phyloP scores from a whole-genome alignment of 495 filamentous ascomycete species.

The Barbatosphaeria neglecta region DNA sequence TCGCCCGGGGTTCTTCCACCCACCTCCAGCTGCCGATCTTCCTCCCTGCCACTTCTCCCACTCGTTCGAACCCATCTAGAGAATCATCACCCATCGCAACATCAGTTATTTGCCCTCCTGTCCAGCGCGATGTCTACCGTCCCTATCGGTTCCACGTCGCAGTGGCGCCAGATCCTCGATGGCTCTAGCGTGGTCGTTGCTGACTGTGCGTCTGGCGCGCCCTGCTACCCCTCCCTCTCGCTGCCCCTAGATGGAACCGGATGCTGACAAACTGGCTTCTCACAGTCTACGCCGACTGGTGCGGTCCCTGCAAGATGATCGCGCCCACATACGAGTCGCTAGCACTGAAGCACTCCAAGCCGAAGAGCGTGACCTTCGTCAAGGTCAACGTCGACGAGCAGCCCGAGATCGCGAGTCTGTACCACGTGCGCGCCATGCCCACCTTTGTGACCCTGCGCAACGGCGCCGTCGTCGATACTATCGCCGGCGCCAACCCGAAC shows the following conservation, averaged over 20 bases:
- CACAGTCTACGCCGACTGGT: constrained; percentile 81
- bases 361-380: constrained; percentile 66
- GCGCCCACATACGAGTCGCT: constrained; percentile 77
- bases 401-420: constrained; percentile 57
- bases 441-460: constrained; percentile 88
- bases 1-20: background rate
- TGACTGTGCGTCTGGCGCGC: constrained; percentile 27
- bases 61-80: background rate
- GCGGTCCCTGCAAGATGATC: constrained; percentile 72
- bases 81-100: background rate
- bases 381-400: constrained; percentile 78
- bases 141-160: constrained; percentile 25
- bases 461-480: constrained; percentile 48
- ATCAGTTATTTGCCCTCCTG: background rate
- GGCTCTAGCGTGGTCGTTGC: constrained; percentile 32
- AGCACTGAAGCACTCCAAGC: constrained; percentile 56
- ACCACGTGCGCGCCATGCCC: constrained; percentile 63
- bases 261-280: constrained; percentile 8
- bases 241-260: background rate
- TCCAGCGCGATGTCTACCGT: constrained; percentile 17
- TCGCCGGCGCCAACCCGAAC: constrained; percentile 60
- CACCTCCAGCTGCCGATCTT: background rate
- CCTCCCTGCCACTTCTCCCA: background rate
- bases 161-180: constrained; percentile 30
- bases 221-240: background rate